A percentile compares a stretch with the other conserved stretches of the same genome.
phyloP scores from a whole-genome alignment of 2,329 filamentous ascomycete species.

The Alternaria arborescens region DNA sequence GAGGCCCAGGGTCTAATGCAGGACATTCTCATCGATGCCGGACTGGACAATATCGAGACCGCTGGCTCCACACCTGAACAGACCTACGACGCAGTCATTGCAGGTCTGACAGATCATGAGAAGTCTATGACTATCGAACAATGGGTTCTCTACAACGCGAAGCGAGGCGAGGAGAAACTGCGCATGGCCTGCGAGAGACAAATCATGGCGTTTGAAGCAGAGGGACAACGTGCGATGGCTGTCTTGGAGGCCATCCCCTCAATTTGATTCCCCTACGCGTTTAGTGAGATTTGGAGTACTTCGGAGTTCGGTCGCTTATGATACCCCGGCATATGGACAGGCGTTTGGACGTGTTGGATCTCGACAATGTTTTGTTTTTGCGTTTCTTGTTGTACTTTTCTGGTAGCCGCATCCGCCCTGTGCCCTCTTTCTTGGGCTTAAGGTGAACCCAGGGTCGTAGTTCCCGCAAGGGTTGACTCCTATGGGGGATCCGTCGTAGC shows the following conservation, averaged over 20 bases:
- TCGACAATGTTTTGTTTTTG: conserved; percentile 5
- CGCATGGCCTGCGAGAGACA: conserved; percentile 83
- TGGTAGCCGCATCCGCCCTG: conserved; percentile 11
- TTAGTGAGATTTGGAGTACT: conserved; percentile 14
- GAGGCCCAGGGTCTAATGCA: conserved; percentile 34
- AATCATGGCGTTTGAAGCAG: conserved; percentile 81
- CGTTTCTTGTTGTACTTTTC: not conserved
- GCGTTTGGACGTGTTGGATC: conserved; percentile 14
- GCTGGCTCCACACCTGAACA: conserved; percentile 35
- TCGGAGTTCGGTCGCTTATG: conserved; percentile 29
- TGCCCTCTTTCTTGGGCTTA: conserved; percentile 25
- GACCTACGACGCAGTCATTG: conserved; percentile 62
- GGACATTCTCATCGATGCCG: conserved; percentile 40
- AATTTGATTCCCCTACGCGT: conserved; percentile 16
- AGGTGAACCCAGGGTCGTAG: conserved; percentile 29
- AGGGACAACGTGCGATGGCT: conserved; percentile 80
- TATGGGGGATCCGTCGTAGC: conserved; percentile 25
- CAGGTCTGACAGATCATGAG: conserved; percentile 75
- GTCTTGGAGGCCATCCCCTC: conserved; percentile 68
- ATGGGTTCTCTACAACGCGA: conserved; percentile 86
- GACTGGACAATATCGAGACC: conserved; percentile 40
- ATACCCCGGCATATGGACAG: conserved; percentile 29
- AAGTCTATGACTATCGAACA: conserved; percentile 92
- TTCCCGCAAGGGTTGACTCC: conserved; percentile 33
- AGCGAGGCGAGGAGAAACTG: conserved; percentile 79